These are phyloP conservation scores for Melanopsichium pennsylvanicum DNA, from an alignment of 1,284 basidiomycete genomes.

Conservation along the genomic window DNA sequence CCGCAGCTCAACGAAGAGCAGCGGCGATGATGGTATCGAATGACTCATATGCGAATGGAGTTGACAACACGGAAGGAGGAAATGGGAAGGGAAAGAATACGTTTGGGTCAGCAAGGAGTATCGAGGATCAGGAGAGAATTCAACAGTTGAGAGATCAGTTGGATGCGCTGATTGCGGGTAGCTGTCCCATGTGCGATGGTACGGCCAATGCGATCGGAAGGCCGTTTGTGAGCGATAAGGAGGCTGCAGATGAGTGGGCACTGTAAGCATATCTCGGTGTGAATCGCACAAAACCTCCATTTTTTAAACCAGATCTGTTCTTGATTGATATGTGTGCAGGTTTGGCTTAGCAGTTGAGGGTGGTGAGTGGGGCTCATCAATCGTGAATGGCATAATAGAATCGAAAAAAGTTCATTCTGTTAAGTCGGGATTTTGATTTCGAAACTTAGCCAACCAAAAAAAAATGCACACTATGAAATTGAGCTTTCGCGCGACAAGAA, in stretches of 20 bases:
- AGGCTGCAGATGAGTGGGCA: constrained; percentile 50
- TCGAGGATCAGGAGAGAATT: constrained; percentile 50
- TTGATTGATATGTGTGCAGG: too few species aligned
- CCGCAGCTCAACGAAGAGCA: constrained; percentile 28
- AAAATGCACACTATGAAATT: neutral
- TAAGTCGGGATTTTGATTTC: too few species aligned
- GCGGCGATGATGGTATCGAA: constrained; percentile 14
- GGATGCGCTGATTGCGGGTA: constrained; percentile 60
- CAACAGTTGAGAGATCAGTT: constrained; percentile 59
- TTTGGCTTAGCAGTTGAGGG: too few species aligned
- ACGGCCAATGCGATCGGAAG: constrained; percentile 50
- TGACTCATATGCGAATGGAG: constrained; percentile 3
- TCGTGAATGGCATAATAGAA: too few species aligned
- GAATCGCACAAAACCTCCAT: too few species aligned
- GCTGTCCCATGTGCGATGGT: constrained; percentile 59
- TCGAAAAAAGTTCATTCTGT: too few species aligned
- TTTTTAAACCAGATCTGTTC: too few species aligned
- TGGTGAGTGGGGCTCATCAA: too few species aligned
- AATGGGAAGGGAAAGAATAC: constrained; percentile 1
- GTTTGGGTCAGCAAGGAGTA: constrained; percentile 14
- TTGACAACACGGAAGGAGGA: neutral
- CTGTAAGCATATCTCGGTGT: too few species aligned
- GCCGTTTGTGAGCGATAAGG: constrained; percentile 50
- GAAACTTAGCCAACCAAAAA: too few species aligned
- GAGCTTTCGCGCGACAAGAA: constrained; percentile 9